Evolutionary conservation across 306 rosid genomes (phyloP).

Genomic region (Acacia acuminata): DNA sequence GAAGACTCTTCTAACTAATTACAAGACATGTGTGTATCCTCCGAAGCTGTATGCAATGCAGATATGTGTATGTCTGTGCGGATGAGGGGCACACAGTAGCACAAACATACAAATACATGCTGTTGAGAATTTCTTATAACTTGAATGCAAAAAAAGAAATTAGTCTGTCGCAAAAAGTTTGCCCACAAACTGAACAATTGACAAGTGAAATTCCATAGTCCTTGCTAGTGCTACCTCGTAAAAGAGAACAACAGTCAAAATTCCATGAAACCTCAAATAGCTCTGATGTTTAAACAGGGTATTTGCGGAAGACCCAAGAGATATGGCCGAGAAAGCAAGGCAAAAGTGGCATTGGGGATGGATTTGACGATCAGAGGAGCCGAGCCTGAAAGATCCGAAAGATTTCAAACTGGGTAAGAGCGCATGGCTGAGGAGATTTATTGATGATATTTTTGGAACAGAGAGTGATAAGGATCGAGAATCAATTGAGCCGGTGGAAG

Average conservation of each 20-base stretch:
- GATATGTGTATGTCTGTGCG: neutral
- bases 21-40: conserved; percentile 7
- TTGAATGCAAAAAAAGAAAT: neutral
- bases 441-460: neutral
- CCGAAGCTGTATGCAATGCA: conserved; percentile 2
- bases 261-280: conserved; percentile 37
- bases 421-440: conserved; percentile 6
- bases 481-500: no score
- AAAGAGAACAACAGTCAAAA: conserved; percentile 41
- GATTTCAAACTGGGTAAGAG: conserved; percentile 30
- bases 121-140: neutral
- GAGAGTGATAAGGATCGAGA: no score
- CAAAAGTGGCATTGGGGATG: conserved; percentile 26
- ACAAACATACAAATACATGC: neutral
- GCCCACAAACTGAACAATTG: conserved; percentile 26
- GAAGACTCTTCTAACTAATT: neutral
- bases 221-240: conserved; percentile 52
- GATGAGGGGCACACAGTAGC: conserved; percentile 7
- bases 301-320: conserved; percentile 32
- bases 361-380: conserved; percentile 54
- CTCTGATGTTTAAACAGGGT: conserved; percentile 28
- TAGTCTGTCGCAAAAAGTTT: conserved; percentile 15
- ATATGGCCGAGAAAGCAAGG: conserved; percentile 42
- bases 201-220: conserved; percentile 27
- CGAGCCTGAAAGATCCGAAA: conserved; percentile 52